phyloP scores from a whole-genome alignment of 306 rosid species.

The Leucaena leucocephala region DNA sequence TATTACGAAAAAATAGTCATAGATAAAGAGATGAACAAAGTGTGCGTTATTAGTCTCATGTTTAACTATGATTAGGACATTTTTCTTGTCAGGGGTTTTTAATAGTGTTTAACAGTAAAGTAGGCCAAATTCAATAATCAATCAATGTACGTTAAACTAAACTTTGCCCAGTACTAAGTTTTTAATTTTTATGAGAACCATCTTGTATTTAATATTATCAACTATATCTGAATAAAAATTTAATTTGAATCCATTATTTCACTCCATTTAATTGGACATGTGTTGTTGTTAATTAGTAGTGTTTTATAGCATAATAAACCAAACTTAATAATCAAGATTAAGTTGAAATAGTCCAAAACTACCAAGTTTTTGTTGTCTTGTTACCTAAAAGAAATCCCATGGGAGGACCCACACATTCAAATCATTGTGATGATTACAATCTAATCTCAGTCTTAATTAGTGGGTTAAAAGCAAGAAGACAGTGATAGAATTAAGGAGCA shows the following conservation, averaged over 20 bases:
- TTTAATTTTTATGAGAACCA: neutral
- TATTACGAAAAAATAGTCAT: no score
- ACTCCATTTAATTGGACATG: neutral
- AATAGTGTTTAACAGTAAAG: neutral
- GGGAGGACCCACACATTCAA: constrained; percentile 42
- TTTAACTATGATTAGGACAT: no score
- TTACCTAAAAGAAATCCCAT: neutral
- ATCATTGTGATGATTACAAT: constrained; percentile 66
- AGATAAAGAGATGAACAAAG: no score
- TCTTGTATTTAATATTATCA: no score
- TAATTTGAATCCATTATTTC: neutral
- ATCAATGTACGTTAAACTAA: neutral
- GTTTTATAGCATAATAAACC: neutral
- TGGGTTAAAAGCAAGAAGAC: constrained; percentile 48
- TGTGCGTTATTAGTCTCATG: no score
- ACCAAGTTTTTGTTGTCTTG: neutral
- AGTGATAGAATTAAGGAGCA: constrained; percentile 57
- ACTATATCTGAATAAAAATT: neutral
- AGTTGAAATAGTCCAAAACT: neutral
- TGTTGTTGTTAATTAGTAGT: neutral
- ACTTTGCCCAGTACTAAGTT: neutral
- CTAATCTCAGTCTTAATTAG: constrained; percentile 50
- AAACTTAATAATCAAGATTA: neutral
- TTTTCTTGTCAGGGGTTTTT: neutral
- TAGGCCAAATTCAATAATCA: neutral